Evolutionary conservation across 2,329 filamentous ascomycete species (phyloP), one percentile per base, ranked within the genome.

Genomic region (Epichloe coenophiala): DNA sequence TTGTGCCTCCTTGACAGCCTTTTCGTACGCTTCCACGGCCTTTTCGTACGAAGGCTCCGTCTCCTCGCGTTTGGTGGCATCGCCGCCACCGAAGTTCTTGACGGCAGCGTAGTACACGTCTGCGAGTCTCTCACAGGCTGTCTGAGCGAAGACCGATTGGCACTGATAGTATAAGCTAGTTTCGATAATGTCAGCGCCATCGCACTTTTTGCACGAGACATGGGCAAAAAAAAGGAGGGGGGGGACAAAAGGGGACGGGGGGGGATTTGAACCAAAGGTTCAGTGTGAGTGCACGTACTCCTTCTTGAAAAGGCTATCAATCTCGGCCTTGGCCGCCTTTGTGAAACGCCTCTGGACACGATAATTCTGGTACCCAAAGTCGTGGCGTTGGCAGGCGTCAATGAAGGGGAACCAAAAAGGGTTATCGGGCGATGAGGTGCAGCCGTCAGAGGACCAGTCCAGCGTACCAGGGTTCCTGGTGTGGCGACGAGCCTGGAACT

Each of bases 311-410:
- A 74, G 71, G 45, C 61, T 56, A 48, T 80, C 76, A 41, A 80
- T 72, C 4, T 54, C 61, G n/a, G 59, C 49, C 58, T 72, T 73
- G 49, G 60, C 63, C 6, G 54, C 60, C 6, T 63, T 60, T 3
- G 65, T 71, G 59, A 78, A 76, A 2, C 76, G 69, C 2, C 49
- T 61, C 57, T 78, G 75, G 2, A 48, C 51, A 48, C 74, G 72
- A 59, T 70, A 78, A 63, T 80, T 80, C 17, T 68, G 63, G 59
- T 76, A 76, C 1, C 75, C 75, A 59, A 80, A 80, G 57, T 80
- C 77, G 53, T 80, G 76, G 6, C 77, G 73, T 52, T 74, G 61
- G 64, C 75, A 77, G 12, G 67, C 69, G 0, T 65, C 68, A 3
- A 61, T 21, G 39, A 73, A 75, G 11, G 68, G 62, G 57, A 71